A percentile compares a stretch with the other conserved stretches of the same genome.
These are phyloP conservation scores for Lenzites betulinus DNA, from an alignment of 768 basidiomycete species.

Conservation along the genomic window DNA sequence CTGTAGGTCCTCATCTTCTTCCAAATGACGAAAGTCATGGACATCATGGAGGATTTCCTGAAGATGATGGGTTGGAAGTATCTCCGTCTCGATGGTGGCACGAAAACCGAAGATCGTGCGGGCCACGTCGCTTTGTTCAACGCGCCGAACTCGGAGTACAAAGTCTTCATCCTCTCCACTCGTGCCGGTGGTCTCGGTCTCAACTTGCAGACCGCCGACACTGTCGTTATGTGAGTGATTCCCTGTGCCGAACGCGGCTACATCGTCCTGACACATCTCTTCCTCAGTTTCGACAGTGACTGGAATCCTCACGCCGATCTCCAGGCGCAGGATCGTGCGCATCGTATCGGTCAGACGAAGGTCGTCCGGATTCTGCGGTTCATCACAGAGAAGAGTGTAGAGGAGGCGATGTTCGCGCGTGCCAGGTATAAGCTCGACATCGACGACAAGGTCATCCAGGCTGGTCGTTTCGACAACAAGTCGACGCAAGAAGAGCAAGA, in stretches of 20 bases:
- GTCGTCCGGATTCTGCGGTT: conserved; percentile 95
- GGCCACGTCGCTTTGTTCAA: conserved; percentile 87
- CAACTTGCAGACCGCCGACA: conserved; percentile 95
- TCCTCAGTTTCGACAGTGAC: conserved; percentile 72
- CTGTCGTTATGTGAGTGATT: conserved; percentile 86
- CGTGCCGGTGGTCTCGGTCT: conserved; percentile 91
- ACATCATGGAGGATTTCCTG: conserved; percentile 95
- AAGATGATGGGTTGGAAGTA: conserved; percentile 85
- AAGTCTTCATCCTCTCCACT: conserved; percentile 92
- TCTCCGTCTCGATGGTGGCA: conserved; percentile 93
- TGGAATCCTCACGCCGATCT: conserved; percentile 99
- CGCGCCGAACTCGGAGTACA: conserved; percentile 82
- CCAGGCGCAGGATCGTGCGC: conserved; percentile 98
- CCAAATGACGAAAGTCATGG: conserved; percentile 99
- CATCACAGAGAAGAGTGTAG: conserved; percentile 97
- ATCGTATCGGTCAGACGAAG: conserved; percentile 99
- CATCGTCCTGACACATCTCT: neutral
- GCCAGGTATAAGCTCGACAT: conserved; percentile 97
- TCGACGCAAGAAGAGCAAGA: conserved; percentile 98
- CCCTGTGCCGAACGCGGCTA: neutral
- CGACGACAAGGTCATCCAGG: conserved; percentile 99
- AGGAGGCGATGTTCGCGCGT: conserved; percentile 96
- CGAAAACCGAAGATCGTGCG: conserved; percentile 94
- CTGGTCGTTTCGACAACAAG: conserved; percentile 98
- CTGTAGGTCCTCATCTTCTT: conserved; percentile 96